Percentiles rank a stretch among this genome's conserved stretches.
These are phyloP conservation scores for Fusarium sp. DNA, from an alignment of 2,329 filamentous ascomycete genomes.

Conservation along the genomic window DNA sequence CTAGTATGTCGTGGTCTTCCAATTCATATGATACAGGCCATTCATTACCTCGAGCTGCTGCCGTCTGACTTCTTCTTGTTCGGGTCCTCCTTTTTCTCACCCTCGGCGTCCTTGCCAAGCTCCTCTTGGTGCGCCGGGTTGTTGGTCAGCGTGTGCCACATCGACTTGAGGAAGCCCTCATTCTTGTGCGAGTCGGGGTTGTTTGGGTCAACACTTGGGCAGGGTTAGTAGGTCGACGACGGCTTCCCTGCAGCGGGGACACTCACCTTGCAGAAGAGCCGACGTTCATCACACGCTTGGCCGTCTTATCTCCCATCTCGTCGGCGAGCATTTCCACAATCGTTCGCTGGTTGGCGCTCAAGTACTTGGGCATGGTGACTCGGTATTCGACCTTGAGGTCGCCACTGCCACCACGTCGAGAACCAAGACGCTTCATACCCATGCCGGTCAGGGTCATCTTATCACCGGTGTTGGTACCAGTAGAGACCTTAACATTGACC, in stretches of 20 bases:
- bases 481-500: constrained; percentile 90
- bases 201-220: constrained; percentile 37
- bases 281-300: constrained; percentile 92
- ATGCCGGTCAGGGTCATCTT: constrained; percentile 88
- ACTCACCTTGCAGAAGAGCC: constrained; percentile 51
- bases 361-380: constrained; percentile 93
- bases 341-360: constrained; percentile 90
- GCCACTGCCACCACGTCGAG: constrained; percentile 75
- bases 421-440: constrained; percentile 90
- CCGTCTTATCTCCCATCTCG: constrained; percentile 92
- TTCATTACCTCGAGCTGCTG: constrained; percentile 46
- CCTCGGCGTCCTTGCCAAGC: constrained; percentile 37
- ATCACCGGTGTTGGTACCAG: constrained; percentile 93
- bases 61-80: constrained; percentile 46
- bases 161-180: constrained; percentile 91
- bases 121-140: constrained; percentile 67
- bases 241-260: neutral
- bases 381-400: constrained; percentile 96
- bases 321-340: constrained; percentile 96
- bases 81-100: constrained; percentile 35
- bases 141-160: constrained; percentile 94
- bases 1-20: constrained; percentile 39
- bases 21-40: constrained; percentile 39
- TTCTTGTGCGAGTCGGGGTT: constrained; percentile 72
- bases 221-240: constrained; percentile 13